Evolutionary conservation across 2,329 filamentous ascomycete species (phyloP).

Genomic region (Byssoonygena ceratinophila): DNA sequence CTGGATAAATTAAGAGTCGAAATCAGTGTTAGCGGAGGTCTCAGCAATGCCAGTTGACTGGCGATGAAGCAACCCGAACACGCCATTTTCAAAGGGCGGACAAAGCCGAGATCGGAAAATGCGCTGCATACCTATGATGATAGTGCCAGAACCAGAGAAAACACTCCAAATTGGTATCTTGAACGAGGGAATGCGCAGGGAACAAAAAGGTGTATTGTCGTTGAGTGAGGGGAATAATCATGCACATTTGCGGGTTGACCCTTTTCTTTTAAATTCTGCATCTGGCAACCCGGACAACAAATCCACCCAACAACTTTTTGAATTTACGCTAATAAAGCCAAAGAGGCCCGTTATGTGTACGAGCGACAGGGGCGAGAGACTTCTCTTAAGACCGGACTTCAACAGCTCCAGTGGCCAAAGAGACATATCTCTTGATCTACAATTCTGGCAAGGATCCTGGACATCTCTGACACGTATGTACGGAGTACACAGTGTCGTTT

Average conservation of each 20-base stretch:
- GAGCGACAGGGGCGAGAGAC: background rate
- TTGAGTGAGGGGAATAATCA: background rate
- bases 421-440: too few species aligned
- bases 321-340: slow-evolving; percentile 6
- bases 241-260: slow-evolving; percentile 4
- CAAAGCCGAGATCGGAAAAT: background rate
- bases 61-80: background rate
- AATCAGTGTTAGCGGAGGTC: background rate
- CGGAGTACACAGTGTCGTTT: too few species aligned
- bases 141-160: background rate
- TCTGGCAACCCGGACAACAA: background rate
- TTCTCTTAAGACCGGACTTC: background rate
- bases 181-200: background rate
- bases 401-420: background rate
- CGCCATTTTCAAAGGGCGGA: background rate
- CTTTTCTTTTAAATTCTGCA: slow-evolving; percentile 5
- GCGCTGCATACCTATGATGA: background rate
- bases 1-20: background rate
- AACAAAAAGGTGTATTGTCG: background rate
- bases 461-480: too few species aligned
- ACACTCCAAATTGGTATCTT: background rate
- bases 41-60: background rate
- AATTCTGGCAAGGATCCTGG: too few species aligned
- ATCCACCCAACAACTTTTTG: slow-evolving; percentile 2
- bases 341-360: background rate